phyloP scores from a whole-genome alignment of 495 filamentous ascomycete species.

The Hypomontagnella submonticulosa region DNA sequence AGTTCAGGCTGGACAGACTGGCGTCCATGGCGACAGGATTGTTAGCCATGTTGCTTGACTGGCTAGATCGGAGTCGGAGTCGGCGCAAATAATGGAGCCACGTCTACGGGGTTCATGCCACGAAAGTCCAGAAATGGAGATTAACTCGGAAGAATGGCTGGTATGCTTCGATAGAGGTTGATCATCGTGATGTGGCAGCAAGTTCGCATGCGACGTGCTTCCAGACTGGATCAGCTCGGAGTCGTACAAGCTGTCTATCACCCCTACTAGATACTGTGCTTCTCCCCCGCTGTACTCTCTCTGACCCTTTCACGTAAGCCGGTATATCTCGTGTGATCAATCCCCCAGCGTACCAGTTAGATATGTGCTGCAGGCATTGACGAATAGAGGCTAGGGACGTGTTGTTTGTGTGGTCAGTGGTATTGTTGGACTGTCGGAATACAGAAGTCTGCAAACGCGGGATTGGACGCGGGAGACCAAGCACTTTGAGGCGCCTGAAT shows the following conservation, averaged over 20 bases:
- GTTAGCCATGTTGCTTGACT: constrained; percentile 43
- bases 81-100: constrained; percentile 47
- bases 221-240: constrained; percentile 19
- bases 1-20: constrained; percentile 46
- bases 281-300: constrained; percentile 24
- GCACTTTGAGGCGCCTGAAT: constrained; percentile 35
- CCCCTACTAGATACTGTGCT: neutral
- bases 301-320: constrained; percentile 14
- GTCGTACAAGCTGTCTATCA: constrained; percentile 27
- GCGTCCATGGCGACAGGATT: constrained; percentile 44
- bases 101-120: constrained; percentile 46
- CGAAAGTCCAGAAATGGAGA: constrained; percentile 41
- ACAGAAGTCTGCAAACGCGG: constrained; percentile 41
- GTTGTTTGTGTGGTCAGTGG: constrained; percentile 26
- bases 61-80: constrained; percentile 32
- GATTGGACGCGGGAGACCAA: constrained; percentile 40
- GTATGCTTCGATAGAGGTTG: constrained; percentile 39
- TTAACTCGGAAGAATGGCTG: constrained; percentile 47
- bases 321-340: constrained; percentile 25
- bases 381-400: constrained; percentile 29
- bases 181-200: constrained; percentile 50
- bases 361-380: constrained; percentile 35
- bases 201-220: constrained; percentile 43
- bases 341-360: constrained; percentile 13
- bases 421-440: constrained; percentile 34